A percentile compares a stretch with the other conserved stretches of the same genome.
Evolutionary conservation across 78 protist genomes (phyloP).

Genomic region (Creolimax fragrantissima): DNA sequence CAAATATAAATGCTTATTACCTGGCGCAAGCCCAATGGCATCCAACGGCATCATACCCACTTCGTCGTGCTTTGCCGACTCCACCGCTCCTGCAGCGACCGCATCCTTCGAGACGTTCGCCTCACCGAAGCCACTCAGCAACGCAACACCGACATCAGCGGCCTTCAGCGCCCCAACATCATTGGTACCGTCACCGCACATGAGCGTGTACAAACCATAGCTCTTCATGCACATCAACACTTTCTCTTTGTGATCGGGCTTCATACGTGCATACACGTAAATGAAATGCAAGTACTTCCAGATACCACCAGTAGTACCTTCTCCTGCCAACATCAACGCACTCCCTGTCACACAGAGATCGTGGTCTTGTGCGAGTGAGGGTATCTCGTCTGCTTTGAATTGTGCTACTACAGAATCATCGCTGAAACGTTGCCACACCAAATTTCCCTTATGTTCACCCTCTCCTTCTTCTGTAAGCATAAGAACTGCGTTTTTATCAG

Average conservation of each 20-base stretch:
- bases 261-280: constrained; percentile 64
- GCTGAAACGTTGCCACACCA: not conserved
- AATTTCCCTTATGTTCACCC: not conserved
- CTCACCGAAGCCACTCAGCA: constrained; percentile 14
- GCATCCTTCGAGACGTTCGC: not conserved
- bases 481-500: not conserved
- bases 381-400: not conserved
- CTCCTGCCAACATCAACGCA: not conserved
- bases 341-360: constrained; percentile 49
- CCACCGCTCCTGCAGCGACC: not conserved
- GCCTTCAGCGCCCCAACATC: constrained; percentile 98
- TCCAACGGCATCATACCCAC: too few species aligned
- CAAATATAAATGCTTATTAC: too few species aligned
- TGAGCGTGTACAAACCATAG: constrained; percentile 14
- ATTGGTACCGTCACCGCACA: constrained; percentile 99
- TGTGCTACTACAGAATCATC: not conserved
- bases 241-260: constrained; percentile 70
- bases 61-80: not conserved
- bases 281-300: constrained; percentile 10
- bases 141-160: constrained; percentile 82
- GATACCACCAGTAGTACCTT: not conserved
- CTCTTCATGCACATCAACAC: not conserved
- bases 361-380: not conserved
- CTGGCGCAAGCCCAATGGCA: too few species aligned
- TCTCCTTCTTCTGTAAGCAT: not conserved